Conservation (phyloP, 2,329 filamentous ascomycete genomes). For the Orbilia blumenaviensis region DNA sequence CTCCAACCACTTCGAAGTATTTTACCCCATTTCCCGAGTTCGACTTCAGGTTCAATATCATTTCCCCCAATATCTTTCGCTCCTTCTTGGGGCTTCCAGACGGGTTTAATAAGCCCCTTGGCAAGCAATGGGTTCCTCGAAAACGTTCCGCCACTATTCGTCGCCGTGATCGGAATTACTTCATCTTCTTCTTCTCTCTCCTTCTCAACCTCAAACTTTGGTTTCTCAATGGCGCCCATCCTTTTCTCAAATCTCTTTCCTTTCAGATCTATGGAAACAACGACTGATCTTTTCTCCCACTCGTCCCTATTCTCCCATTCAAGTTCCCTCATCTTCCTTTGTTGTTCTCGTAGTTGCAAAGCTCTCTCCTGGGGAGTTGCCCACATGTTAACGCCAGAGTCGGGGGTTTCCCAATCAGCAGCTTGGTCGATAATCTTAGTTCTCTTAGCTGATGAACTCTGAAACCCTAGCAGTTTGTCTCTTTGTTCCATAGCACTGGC, state of each 20-base stretch:
- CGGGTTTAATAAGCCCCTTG: constrained; percentile 40
- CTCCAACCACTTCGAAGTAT: constrained; percentile 64
- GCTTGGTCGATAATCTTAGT: constrained; percentile 90
- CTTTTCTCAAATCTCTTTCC: constrained; percentile 78
- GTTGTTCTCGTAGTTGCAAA: constrained; percentile 82
- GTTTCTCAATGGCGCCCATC: constrained; percentile 71
- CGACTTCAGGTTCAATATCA: constrained; percentile 32
- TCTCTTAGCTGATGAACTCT: constrained; percentile 82
- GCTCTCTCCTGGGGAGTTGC: constrained; percentile 83
- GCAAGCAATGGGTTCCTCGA: constrained; percentile 37
- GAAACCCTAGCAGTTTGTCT: constrained; percentile 81
- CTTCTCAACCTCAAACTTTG: constrained; percentile 73
- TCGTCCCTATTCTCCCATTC: constrained; percentile 86
- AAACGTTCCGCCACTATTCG: constrained; percentile 40
- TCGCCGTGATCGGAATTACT: constrained; percentile 4
- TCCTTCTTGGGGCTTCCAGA: constrained; percentile 57
- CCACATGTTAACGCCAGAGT: constrained; percentile 76
- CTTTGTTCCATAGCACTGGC: constrained; percentile 78
- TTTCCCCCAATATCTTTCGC: background rate
- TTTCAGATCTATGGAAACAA: constrained; percentile 84
- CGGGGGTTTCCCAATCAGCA: constrained; percentile 74
- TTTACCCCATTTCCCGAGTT: constrained; percentile 52
- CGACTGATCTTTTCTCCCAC: constrained; percentile 85
- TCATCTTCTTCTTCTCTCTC: constrained; percentile 57
- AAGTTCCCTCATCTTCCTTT: constrained; percentile 82